Conservation (phyloP, 257 asterid species). For the Solanum virginianum region DNA sequence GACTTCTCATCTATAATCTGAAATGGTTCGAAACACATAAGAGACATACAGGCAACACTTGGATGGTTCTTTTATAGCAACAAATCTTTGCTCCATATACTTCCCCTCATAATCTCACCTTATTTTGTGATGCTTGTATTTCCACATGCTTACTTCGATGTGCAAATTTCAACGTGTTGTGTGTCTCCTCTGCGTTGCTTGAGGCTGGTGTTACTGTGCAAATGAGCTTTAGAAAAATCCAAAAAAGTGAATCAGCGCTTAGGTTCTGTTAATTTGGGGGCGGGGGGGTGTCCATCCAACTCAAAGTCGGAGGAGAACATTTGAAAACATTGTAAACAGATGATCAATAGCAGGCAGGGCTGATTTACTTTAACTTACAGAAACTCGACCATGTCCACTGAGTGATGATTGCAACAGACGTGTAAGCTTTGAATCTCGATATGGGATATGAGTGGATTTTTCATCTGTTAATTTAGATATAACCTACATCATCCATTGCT, state of each 20-base stretch:
- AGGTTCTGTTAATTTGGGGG: not conserved
- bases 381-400: constrained; percentile 73
- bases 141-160: constrained; percentile 70
- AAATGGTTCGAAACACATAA: not conserved
- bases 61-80: not conserved
- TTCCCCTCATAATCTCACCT: constrained; percentile 23
- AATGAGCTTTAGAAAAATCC: constrained; percentile 48
- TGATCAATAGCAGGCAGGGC: not conserved
- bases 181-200: constrained; percentile 74
- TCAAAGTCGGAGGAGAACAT: not conserved
- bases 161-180: constrained; percentile 75
- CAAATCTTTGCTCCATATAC: not conserved
- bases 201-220: constrained; percentile 83
- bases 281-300: not conserved
- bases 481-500: constrained; percentile 31
- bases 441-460: constrained; percentile 74
- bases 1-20: constrained; percentile 87
- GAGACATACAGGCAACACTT: not conserved
- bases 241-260: constrained; percentile 12
- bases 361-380: constrained; percentile 38
- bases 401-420: constrained; percentile 81
- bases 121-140: constrained; percentile 55
- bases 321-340: not conserved
- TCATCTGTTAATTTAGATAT: constrained; percentile 75
- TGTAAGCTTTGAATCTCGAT: constrained; percentile 77